Percentiles rank a stretch among this genome's conserved stretches.
phyloP scores from a whole-genome alignment of 805 yeast genomes.

The Suhomyces sp. region DNA sequence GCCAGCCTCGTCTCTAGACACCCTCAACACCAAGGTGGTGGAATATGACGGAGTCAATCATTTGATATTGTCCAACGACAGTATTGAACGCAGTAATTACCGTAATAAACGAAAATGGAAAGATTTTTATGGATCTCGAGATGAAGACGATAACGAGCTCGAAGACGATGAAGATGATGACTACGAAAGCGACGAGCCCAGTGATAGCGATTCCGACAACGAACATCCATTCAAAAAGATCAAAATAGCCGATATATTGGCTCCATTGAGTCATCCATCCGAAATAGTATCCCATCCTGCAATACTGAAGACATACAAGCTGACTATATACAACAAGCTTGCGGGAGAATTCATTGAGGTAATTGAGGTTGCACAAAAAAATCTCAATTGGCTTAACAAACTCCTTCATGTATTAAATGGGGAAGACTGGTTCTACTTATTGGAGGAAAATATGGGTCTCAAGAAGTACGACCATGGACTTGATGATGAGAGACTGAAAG shows the following conservation, averaged over 20 bases:
- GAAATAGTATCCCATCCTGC: slow-evolving; percentile 74
- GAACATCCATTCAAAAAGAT: slow-evolving; percentile 29
- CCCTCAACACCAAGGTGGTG: slow-evolving; percentile 32
- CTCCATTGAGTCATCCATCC: slow-evolving; percentile 77
- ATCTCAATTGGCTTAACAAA: slow-evolving; percentile 66
- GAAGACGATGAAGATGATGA: slow-evolving; percentile 9
- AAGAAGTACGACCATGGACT: slow-evolving; percentile 70
- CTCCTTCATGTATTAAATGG: slow-evolving; percentile 80
- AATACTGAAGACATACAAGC: slow-evolving; percentile 61
- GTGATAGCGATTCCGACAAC: slow-evolving; percentile 11
- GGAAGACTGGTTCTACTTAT: slow-evolving; percentile 71
- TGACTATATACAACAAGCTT: slow-evolving; percentile 47
- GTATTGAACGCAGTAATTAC: slow-evolving; percentile 25
- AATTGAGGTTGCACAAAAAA: slow-evolving; percentile 78
- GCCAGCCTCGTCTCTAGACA: slow-evolving; percentile 14
- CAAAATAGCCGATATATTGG: slow-evolving; percentile 48
- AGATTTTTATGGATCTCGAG: slow-evolving; percentile 19
- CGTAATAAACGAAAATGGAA: slow-evolving; percentile 36
- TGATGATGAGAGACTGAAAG: slow-evolving; percentile 14
- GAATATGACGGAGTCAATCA: slow-evolving; percentile 37
- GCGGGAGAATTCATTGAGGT: slow-evolving; percentile 72
- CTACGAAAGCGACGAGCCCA: slow-evolving; percentile 9
- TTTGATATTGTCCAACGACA: slow-evolving; percentile 35
- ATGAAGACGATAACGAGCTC: slow-evolving; percentile 3
- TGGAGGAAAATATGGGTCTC: slow-evolving; percentile 62